These are phyloP conservation scores for Suillus subaureus DNA, from an alignment of 768 basidiomycete genomes.

Conservation along the genomic window DNA sequence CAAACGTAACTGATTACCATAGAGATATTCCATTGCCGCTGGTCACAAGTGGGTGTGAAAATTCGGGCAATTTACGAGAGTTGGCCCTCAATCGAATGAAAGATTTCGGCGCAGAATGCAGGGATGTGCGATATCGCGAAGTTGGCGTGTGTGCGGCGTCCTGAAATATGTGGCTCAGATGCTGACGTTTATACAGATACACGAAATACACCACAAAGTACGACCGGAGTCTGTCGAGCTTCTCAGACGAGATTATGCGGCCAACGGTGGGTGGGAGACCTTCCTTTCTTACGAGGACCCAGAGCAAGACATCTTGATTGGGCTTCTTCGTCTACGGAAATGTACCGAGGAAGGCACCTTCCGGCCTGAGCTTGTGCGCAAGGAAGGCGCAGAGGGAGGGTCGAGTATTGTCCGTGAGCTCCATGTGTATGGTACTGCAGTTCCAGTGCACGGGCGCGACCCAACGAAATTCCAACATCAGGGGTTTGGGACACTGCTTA, in stretches of 20 bases:
- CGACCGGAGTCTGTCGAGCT: constrained; percentile 95
- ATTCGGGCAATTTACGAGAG: constrained; percentile 95
- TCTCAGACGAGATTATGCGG: constrained; percentile 91
- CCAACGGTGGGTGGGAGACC: constrained; percentile 99
- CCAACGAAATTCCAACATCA: constrained; percentile 98
- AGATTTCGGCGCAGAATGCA: constrained; percentile 96
- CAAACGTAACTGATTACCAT: constrained; percentile 10
- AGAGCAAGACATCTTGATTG: constrained; percentile 93
- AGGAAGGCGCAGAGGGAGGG: constrained; percentile 71
- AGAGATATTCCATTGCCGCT: constrained; percentile 97
- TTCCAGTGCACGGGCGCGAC: constrained; percentile 95
- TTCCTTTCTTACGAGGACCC: constrained; percentile 99
- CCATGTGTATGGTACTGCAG: constrained; percentile 97
- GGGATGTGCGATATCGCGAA: constrained; percentile 97
- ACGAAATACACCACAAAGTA: constrained; percentile 98
- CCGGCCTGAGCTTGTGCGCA: constrained; percentile 83
- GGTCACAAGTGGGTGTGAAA: constrained; percentile 96
- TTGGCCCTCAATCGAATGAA: constrained; percentile 97
- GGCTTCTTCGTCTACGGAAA: constrained; percentile 87
- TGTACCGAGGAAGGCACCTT: constrained; percentile 98
- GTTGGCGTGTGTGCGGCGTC: constrained; percentile 73
- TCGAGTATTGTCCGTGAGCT: constrained; percentile 94
- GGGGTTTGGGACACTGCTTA: constrained; percentile 95
- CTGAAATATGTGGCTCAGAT: constrained; percentile 10
- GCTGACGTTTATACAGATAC: constrained; percentile 58